Base-by-base conservation (phyloP, 495 filamentous ascomycete genomes). In the Ascodesmis nigricans region DNA sequence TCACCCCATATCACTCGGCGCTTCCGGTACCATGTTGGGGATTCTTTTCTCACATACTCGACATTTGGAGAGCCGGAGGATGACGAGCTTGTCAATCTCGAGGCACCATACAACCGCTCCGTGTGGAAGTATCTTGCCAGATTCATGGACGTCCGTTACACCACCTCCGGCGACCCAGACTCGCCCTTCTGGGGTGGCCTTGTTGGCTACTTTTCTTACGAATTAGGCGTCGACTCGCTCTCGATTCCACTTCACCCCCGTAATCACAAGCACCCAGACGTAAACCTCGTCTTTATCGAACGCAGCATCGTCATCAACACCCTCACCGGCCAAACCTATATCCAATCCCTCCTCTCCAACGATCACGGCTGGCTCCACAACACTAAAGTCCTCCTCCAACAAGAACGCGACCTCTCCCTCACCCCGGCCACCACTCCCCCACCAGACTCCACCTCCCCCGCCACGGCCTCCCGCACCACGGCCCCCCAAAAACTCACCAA, bases 181-280 rank as follows among this genome's bases (percentile, higher is more conserved):
- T 54, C 57, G 25, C 83, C 61, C 1, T 97, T 97, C 47, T 73
- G 80, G 58, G 84, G 83, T 27, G 84, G 84, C 0, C 71, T 93
- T 31, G 66, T 93, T 53, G 87, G 87, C 0, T 91, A 75, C 47
- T 74, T 82, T 29, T 79, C 78, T 1, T 93, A 93, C 41, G 84
- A 97, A 49, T 63, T 81, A 31, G 79, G 82, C 0, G 59, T 93
- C 0, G 51, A 63, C 16, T 62, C 63, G 2, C 69, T 80, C 19
- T 59, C 54, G 21, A 56, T 78, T 15, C 34, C 48, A 0, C 38
- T 46, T 35, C 13, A 33, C 37, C 10, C 41, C 5, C 26, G 44
- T 7, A 20, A 29, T 2, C 18, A 31, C 10, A 25, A 23, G 2
- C 29, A 63, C 0, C 71, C 79, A 0, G 84, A 92, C 54, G 58